Evolutionary conservation across 352 stramenopile genomes (phyloP), one percentile per base, ranked within the genome.

Genomic region (Pythium sp.): DNA sequence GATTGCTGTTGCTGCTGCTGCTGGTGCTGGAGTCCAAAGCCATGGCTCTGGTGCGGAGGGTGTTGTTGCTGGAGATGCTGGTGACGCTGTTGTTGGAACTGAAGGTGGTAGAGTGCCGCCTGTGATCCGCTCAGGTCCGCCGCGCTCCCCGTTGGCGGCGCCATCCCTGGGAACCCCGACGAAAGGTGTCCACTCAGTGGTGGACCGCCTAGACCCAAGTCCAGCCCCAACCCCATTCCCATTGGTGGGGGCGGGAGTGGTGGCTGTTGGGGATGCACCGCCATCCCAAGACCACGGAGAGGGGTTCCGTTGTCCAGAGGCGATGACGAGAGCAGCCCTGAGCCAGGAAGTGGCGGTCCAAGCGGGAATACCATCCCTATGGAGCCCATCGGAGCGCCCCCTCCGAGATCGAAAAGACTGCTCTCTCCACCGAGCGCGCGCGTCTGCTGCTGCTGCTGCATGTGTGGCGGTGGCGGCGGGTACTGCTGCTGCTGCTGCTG

Each of bases 1-100:
- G 14, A 30, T 5, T 14, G 43, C 0, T 51, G 74, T 34, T 62
- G 65, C 26, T 46, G 38, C 0, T 51, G 43, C 0, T 53, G 26
- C 47, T 67, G 65, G 30, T 56, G 64, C 4, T 74, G 67, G 34
- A 73, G 56, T 20, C 73, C 18, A n/a, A 76, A 72, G 14, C 69
- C 72, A 4, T 73, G 58, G 28, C 72, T 51, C 57, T 74, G 75
- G 2, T 76, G 75, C 12, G 46, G 38, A 3, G 64, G 68, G 9
- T 67, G 58, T 22, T 71, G 64, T 20, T 65, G 55, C 24, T 80
- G 77, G 8, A 72, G 71, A 32, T 74, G 67, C 4, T 54, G 68
- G 32, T 84, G 75, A 5, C 77, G 66, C 58, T 79, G 77, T 56
- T 81, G 77, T 64, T 84, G 77, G 22, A 79, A 72, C 61, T 85